Conservation (phyloP, 1,139 yeast species). For the Yamadazyma sp. region DNA sequence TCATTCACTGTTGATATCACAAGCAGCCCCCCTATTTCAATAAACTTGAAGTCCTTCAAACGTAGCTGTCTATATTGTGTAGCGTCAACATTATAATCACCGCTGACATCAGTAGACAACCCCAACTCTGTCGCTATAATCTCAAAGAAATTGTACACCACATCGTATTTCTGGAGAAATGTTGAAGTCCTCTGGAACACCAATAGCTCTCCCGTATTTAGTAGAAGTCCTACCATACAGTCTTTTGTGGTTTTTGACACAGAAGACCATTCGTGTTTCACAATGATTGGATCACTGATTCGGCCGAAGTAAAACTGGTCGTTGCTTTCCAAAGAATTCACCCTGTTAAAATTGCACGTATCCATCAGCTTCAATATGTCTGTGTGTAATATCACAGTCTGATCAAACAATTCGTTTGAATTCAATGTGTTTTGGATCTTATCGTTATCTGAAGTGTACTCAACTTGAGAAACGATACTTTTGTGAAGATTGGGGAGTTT, state of each 20-base stretch:
- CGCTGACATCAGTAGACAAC: conserved; percentile 8
- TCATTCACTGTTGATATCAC: conserved; percentile 22
- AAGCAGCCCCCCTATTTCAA: conserved; percentile 15
- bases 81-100: conserved; percentile 19
- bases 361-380: conserved; percentile 32
- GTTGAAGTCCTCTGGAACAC: conserved; percentile 28
- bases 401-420: conserved; percentile 28
- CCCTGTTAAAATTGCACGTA: conserved; percentile 27
- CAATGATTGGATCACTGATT: conserved; percentile 34
- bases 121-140: conserved; percentile 23
- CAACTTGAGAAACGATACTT: conserved; percentile 19
- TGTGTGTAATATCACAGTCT: conserved; percentile 26
- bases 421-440: conserved; percentile 22
- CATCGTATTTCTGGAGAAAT: conserved; percentile 23
- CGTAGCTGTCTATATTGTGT: conserved; percentile 24
- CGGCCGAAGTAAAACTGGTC: conserved; percentile 30
- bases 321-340: conserved; percentile 28
- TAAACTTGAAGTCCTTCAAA: conserved; percentile 31
- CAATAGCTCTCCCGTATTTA: conserved; percentile 41
- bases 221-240: conserved; percentile 33
- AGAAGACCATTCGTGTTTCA: conserved; percentile 39
- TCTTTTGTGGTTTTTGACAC: conserved; percentile 24
- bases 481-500: conserved; percentile 37
- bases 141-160: conserved; percentile 29
- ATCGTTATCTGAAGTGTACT: conserved; percentile 5